Evolutionary conservation across 257 asterid species (phyloP), one percentile per base, ranked within the genome.

Genomic region (Euphrasia confusa): DNA sequence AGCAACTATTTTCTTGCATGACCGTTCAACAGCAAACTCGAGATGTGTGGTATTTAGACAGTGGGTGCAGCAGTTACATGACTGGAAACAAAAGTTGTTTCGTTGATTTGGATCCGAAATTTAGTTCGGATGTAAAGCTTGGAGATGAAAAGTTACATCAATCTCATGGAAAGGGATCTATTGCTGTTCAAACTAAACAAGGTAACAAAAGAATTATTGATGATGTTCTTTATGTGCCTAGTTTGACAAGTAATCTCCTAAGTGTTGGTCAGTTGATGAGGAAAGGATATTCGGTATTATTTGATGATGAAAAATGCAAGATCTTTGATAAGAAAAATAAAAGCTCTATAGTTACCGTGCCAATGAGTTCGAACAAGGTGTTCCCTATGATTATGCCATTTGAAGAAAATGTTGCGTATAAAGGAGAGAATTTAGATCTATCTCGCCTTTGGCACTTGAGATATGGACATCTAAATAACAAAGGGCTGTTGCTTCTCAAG

Each of bases 1-100:
- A 58, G 13, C 50, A 58, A 60, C 65, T 40, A 5, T 42, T 61
- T 3, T 24, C 66, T 39, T 42, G 42, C 28, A 42, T 44, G 66
- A 39, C 39, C 1, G 39, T 50, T 10, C 54, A 60, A 60, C 54
- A 60, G 3, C 65, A 40, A 21, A 8, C 65, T 9, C 54, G 21
- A 21, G 35, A 42, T 14, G 53, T 44, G 32, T 62, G 58, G 47
- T 27, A 62, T 7, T 0, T 45, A 24, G 56, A 44, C 3, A 42
- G 44, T 15, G 8, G 27, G 2, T 61, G 55, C 15, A 27, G 8
- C 33, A 13, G 27, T 50, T 28, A 50, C 6, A 14, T 14, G 5
- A 15, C 56, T 50, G 27, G 15, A 12, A 45, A 47, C 4, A 47
- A n/a, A 47, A n/a, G 4, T n/a, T 47, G n/a, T 4, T 47, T n/a